phyloP scores from a whole-genome alignment of 805 yeast genomes.

The Lipomyces chichibuensis region DNA sequence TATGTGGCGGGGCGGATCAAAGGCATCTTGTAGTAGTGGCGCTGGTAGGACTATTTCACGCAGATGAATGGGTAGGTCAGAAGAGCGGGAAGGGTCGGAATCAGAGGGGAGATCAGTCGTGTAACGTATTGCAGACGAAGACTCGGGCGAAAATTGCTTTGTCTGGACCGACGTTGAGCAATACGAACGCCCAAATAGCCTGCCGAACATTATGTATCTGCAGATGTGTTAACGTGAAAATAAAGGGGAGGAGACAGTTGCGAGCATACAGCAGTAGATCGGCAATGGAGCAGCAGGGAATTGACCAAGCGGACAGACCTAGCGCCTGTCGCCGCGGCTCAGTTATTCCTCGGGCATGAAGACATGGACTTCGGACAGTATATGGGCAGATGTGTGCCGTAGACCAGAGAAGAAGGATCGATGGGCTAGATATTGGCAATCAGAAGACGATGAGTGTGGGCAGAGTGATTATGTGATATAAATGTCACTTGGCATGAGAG shows the following conservation, averaged over 20 bases:
- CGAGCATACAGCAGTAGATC: not conserved
- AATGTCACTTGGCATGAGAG: not conserved
- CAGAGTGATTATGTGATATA: not conserved
- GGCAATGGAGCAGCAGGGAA: not conserved
- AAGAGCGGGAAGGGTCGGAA: not conserved
- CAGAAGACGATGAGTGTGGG: not conserved
- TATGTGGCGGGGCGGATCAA: slow-evolving; percentile 8
- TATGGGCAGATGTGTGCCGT: not conserved
- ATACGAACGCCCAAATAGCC: not conserved
- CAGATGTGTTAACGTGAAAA: not conserved
- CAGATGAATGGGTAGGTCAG: not conserved
- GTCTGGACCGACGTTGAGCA: not conserved
- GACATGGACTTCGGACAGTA: not conserved
- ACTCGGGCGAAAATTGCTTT: not conserved
- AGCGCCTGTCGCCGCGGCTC: not conserved
- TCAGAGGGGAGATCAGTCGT: not conserved
- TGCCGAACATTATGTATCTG: not conserved
- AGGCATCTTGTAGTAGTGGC: not conserved
- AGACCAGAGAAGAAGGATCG: not conserved
- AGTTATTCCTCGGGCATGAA: not conserved
- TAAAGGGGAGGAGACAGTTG: not conserved
- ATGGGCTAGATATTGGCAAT: not conserved
- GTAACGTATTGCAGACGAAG: not conserved
- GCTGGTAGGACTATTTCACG: not conserved
- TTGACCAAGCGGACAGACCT: not conserved